Evolutionary conservation across 306 rosid genomes (phyloP), one percentile per base, ranked within the genome.

Genomic region (Canavalia gladiata): DNA sequence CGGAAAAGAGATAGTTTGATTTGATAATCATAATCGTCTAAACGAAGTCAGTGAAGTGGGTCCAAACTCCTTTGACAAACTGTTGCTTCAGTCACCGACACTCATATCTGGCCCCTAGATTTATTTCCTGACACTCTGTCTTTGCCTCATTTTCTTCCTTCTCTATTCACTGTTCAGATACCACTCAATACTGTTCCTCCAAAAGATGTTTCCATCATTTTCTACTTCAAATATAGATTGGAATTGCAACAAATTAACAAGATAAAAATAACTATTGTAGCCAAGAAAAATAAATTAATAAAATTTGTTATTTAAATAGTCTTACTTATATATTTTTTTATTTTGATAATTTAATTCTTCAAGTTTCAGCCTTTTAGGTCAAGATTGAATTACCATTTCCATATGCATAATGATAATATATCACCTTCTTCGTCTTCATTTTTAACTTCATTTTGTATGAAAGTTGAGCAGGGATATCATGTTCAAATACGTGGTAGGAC

Each of bases 71-170:
- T 80, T 84, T 62, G 85, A 80, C 88, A 69, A 75, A 84, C 8
- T 84, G 87, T 29, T 67, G 58, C 31, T 74, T n/a, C 13, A 80
- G 84, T 74, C 73, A 34, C 85, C 87, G 87, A 84, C 87, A 84
- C 5, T 6, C 4, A 75, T 62, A 75, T 84, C 76, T 28, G 56
- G 49, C 55, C 56, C 60, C 42, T 76, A 62, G 63, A 84, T 81
- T 70, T 66, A 75, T 73, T 49, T 52, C 10, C 74, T 50, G 52
- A 49, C 78, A 12, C 5, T 6, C 6, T 55, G 49, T 75, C 41
- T 13, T 2, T 25, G 71, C 54, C 66, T 68, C 69, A 77, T 66
- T 47, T 33, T 34, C 63, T 8, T 8, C 54, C 12, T 49, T 4
- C n/a, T 49, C 54, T 49, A 46, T 2, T 41, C 5, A 2, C 47